Conservation (phyloP, 2,329 filamentous ascomycete species). For the Teratosphaeria nubilosa region DNA sequence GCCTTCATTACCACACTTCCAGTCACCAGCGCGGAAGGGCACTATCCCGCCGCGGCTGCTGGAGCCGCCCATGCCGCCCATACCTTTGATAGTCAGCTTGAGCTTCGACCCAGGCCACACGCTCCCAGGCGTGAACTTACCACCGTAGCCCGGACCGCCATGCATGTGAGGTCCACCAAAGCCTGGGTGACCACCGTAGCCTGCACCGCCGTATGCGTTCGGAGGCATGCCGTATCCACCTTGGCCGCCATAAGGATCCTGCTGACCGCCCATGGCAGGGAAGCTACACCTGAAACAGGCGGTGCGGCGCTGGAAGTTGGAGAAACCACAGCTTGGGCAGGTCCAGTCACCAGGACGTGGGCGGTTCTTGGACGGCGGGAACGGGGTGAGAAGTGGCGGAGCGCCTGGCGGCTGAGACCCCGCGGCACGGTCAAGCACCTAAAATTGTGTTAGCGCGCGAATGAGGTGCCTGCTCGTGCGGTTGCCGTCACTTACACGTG, state of each 20-base stretch:
- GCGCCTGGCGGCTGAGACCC: slow-evolving; percentile 41
- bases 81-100: slow-evolving; percentile 20
- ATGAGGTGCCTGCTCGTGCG: not conserved
- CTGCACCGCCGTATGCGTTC: slow-evolving; percentile 28
- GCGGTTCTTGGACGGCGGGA: slow-evolving; percentile 96
- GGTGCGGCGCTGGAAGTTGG: slow-evolving; percentile 96
- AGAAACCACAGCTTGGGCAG: slow-evolving; percentile 96
- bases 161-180: slow-evolving; percentile 48
- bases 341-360: slow-evolving; percentile 97
- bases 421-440: slow-evolving; percentile 76
- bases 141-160: slow-evolving; percentile 33
- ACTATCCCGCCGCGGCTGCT: slow-evolving; percentile 58
- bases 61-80: slow-evolving; percentile 48
- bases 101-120: not conserved
- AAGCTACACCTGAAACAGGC: slow-evolving; percentile 99
- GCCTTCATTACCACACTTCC: slow-evolving; percentile 96
- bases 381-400: slow-evolving; percentile 70
- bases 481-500: slow-evolving; percentile 45
- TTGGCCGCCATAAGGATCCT: slow-evolving; percentile 44
- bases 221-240: slow-evolving; percentile 41
- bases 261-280: slow-evolving; percentile 78
- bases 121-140: slow-evolving; percentile 13
- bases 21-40: slow-evolving; percentile 95
- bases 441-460: not conserved
- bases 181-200: slow-evolving; percentile 24